These are phyloP conservation scores for Pneumocystis canis DNA, from an alignment of 1,139 yeast genomes.

Conservation along the genomic window DNA sequence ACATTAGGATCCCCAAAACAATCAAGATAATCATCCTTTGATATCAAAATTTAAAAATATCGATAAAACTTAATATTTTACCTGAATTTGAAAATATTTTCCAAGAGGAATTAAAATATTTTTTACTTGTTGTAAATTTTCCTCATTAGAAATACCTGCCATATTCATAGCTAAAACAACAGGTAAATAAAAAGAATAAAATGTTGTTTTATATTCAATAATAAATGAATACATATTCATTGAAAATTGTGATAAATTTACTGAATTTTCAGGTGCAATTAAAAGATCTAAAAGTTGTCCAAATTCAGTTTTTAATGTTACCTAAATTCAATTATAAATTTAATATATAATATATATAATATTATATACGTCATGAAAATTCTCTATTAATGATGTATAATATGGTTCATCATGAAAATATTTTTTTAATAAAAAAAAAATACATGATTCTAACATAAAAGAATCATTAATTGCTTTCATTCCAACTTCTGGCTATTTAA, in stretches of 20 bases:
- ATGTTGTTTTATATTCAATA: conserved; percentile 93
- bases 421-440: conserved; percentile 74
- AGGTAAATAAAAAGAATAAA: conserved; percentile 91
- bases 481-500: conserved; percentile 15
- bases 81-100: conserved; percentile 93
- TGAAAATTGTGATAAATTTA: conserved; percentile 75
- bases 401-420: conserved; percentile 70
- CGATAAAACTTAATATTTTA: background rate
- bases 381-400: conserved; percentile 79
- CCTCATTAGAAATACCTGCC: conserved; percentile 58
- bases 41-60: background rate
- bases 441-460: conserved; percentile 91
- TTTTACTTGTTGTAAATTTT: conserved; percentile 74
- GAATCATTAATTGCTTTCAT: conserved; percentile 92
- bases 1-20: conserved; percentile 96
- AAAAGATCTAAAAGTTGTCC: conserved; percentile 92
- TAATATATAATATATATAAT: too few species aligned
- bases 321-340: conserved; percentile 27
- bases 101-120: conserved; percentile 89
- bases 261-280: conserved; percentile 92
- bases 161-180: conserved; percentile 93
- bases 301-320: conserved; percentile 91
- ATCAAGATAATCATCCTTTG: conserved; percentile 73
- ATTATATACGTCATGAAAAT: conserved; percentile 46
- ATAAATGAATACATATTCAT: conserved; percentile 85